Evolutionary conservation across 2,329 filamentous ascomycete species (phyloP), one percentile per base, ranked within the genome.

Genomic region (Fusarium haematococcum): DNA sequence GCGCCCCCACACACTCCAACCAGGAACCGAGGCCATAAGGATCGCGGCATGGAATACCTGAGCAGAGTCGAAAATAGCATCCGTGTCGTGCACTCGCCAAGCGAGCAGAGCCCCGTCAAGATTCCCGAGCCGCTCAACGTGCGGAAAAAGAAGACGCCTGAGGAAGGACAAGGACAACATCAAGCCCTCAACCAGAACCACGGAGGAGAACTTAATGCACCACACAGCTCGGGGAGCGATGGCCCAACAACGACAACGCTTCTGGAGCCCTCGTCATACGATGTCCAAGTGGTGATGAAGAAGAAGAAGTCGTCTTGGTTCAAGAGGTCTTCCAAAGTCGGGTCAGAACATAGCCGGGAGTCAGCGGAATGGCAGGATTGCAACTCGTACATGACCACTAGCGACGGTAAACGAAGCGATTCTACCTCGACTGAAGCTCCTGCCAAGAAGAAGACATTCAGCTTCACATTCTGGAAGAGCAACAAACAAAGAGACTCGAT

Each of bases 381-480:
- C 64, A 78, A 65, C 52, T 79, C 77, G 37, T 73, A 74, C 9
- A 61, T 71, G 37, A 71, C 71, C 50, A 75, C 75, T 58, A 78
- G 76, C 54, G 76, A 78, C 43, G 75, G 69, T 14, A 75, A 80
- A 67, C 68, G 77, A 67, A 73, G 74, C 65, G 57, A 81, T 57
- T 75, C 77, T 18, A 65, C 75, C n/a, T 61, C 75, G 27, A 73
- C 76, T 54, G 78, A 65, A 57, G 72, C 74, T 33, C 67, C 79
- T 3, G 80, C 79, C 60, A 90, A 86, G 81, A 90, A 87, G 82
- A 87, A 87, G 81, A 83, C 84, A 10, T 89, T 91, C 69, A 84
- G 82, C 33, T 85, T 90, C 18, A 83, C 86, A 6, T 91, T 91
- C 71, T 91, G 88, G 88, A 90, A 88, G 78, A 84, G 80, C 32